phyloP scores from a whole-genome alignment of 1,284 basidiomycete genomes.

The Bjerkandera adusta region DNA sequence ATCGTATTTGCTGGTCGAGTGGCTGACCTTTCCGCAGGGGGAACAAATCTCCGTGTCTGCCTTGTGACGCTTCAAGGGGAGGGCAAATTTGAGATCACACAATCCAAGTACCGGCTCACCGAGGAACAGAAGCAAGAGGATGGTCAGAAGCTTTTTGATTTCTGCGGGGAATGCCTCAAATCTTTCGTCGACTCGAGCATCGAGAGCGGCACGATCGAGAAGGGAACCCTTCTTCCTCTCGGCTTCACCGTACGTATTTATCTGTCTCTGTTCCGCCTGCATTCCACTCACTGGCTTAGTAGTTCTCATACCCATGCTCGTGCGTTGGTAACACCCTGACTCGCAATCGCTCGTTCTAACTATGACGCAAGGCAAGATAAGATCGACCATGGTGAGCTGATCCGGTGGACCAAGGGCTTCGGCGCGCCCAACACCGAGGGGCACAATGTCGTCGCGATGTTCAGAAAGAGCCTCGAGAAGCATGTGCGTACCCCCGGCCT shows the following conservation, averaged over 20 bases:
- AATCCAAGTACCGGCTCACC: conserved; percentile 94
- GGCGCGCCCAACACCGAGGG: conserved; percentile 93
- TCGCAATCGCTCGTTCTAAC: not conserved
- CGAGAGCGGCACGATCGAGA: conserved; percentile 58
- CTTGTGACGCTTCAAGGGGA: conserved; percentile 89
- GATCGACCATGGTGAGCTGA: conserved; percentile 94
- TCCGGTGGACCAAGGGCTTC: conserved; percentile 99
- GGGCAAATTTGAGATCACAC: conserved; percentile 97
- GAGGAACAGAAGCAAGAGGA: conserved; percentile 99
- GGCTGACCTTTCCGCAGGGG: conserved; percentile 45
- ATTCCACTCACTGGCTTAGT: conserved; percentile 11
- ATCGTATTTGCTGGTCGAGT: conserved; percentile 5
- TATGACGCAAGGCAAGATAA: conserved; percentile 68
- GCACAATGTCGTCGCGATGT: conserved; percentile 90
- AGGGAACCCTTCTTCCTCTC: conserved; percentile 77
- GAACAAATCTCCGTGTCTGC: conserved; percentile 97
- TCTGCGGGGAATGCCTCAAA: conserved; percentile 93
- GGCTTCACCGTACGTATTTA: conserved; percentile 82
- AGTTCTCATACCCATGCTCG: conserved; percentile 95
- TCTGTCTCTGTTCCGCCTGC: not conserved
- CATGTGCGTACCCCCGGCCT: conserved; percentile 42
- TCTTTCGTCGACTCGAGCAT: conserved; percentile 86
- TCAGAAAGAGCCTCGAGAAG: conserved; percentile 79
- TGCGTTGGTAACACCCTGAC: conserved; percentile 39
- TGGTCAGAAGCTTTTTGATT: conserved; percentile 93